Evolutionary conservation across 2,329 filamentous ascomycete species (phyloP).

Genomic region (Penicillium sp.): DNA sequence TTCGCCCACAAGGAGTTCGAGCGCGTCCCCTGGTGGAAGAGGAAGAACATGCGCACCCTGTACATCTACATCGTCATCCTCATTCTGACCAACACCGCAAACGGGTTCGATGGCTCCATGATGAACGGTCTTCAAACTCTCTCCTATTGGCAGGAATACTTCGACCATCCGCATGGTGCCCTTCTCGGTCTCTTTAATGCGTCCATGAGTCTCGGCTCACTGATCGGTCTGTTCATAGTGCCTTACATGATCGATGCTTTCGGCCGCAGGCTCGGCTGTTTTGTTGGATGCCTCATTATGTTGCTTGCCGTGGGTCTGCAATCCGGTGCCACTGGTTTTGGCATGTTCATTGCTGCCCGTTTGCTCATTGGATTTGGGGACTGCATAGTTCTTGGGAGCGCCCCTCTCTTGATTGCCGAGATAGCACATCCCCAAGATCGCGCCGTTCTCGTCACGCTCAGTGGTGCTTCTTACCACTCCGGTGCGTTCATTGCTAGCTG

Average conservation of each 20-base stretch:
- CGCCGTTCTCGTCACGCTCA: slow-evolving; percentile 17
- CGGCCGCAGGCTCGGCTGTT: slow-evolving; percentile 13
- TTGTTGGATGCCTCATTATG: slow-evolving; percentile 14
- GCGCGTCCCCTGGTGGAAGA: slow-evolving; percentile 25
- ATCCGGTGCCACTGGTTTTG: slow-evolving; percentile 18
- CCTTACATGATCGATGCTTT: slow-evolving; percentile 16
- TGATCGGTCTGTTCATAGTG: slow-evolving; percentile 15
- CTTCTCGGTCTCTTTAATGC: slow-evolving; percentile 19
- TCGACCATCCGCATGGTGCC: slow-evolving; percentile 17
- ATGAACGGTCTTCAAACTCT: slow-evolving; percentile 26
- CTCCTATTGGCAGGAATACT: slow-evolving; percentile 20
- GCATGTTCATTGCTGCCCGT: slow-evolving; percentile 22
- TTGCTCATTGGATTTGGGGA: slow-evolving; percentile 22
- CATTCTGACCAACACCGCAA: slow-evolving; percentile 26
- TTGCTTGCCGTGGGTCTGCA: slow-evolving; percentile 22
- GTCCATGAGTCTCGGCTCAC: slow-evolving; percentile 15
- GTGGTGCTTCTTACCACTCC: slow-evolving; percentile 16
- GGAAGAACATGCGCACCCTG: slow-evolving; percentile 22
- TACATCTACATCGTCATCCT: slow-evolving; percentile 27
- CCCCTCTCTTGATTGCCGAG: slow-evolving; percentile 22
- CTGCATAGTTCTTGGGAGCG: slow-evolving; percentile 16
- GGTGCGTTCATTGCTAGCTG: slow-evolving; percentile 18
- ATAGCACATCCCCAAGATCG: slow-evolving; percentile 22
- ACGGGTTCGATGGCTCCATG: slow-evolving; percentile 32
- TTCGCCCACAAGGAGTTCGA: slow-evolving; percentile 22